Percentiles rank a stretch among this genome's conserved stretches.
phyloP scores from a whole-genome alignment of 1,284 basidiomycete species.

The Apiotrichum veenhuisii region DNA sequence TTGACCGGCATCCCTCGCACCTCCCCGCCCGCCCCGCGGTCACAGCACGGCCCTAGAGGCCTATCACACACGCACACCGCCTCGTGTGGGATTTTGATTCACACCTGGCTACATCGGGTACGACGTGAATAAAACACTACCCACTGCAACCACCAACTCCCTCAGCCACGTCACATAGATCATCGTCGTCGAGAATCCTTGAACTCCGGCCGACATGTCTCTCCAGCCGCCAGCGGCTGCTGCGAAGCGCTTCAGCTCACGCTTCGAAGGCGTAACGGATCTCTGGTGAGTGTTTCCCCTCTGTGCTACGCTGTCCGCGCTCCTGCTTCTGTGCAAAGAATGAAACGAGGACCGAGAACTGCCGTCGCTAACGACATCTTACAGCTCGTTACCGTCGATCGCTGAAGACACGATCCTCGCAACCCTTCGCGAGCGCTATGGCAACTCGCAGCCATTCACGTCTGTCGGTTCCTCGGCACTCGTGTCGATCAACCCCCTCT shows the following conservation, averaged over 20 bases:
- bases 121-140: too few relatives aligned
- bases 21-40: neutral
- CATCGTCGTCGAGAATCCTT: too few relatives aligned
- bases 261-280: conserved; percentile 39
- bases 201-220: conserved; percentile 9
- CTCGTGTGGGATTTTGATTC: neutral
- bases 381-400: conserved; percentile 37
- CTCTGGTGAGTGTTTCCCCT: conserved; percentile 27
- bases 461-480: conserved; percentile 64
- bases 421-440: conserved; percentile 79
- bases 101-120: too few relatives aligned
- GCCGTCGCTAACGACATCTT: neutral
- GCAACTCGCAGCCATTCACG: conserved; percentile 78
- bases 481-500: conserved; percentile 84
- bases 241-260: conserved; percentile 22
- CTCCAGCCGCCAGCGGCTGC: conserved; percentile 6
- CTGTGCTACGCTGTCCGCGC: neutral
- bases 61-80: too few relatives aligned
- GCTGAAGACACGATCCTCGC: conserved; percentile 53
- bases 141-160: neutral
- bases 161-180: neutral
- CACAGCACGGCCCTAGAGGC: neutral
- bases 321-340: too few relatives aligned
- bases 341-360: neutral
- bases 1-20: neutral